These are phyloP conservation scores for Acacia crassicarpa DNA, from an alignment of 306 rosid genomes.

Conservation along the genomic window DNA sequence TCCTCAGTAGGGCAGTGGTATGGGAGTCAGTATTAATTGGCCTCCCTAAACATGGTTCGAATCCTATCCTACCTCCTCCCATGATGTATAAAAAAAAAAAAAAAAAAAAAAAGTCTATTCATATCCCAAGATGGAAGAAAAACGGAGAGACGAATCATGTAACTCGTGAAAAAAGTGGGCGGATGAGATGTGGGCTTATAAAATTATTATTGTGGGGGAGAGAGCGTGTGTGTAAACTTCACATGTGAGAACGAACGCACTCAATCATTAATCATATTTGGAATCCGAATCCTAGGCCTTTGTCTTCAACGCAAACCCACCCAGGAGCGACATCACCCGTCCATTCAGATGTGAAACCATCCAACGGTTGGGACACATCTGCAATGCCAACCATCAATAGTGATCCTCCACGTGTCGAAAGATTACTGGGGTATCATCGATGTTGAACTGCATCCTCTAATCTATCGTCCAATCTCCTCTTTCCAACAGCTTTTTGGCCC, in stretches of 20 bases:
- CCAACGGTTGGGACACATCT: conserved; percentile 50
- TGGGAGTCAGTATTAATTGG: too few species aligned
- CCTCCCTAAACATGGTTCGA: too few species aligned
- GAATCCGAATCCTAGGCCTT: conserved; percentile 5
- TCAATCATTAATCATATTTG: background rate
- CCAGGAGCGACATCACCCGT: conserved; percentile 14
- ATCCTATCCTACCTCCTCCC: too few species aligned
- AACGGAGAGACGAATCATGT: background rate
- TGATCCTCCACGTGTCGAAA: conserved; percentile 42
- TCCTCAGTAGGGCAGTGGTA: too few species aligned
- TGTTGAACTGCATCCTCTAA: conserved; percentile 28
- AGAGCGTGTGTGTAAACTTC: background rate
- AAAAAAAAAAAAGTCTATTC: too few species aligned
- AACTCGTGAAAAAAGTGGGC: background rate
- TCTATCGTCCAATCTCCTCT: conserved; percentile 20
- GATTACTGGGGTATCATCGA: conserved; percentile 46
- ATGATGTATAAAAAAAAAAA: too few species aligned
- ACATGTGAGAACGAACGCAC: background rate
- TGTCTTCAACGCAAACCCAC: background rate
- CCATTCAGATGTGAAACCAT: conserved; percentile 12
- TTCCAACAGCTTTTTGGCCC: conserved; percentile 11
- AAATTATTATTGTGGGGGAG: background rate
- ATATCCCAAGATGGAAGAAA: background rate
- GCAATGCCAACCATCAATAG: conserved; percentile 37
- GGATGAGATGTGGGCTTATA: background rate